A percentile compares a stretch with the other conserved stretches of the same genome.
These are phyloP conservation scores for Aspergillus unguis DNA, from an alignment of 2,329 filamentous ascomycete genomes.

Conservation along the genomic window DNA sequence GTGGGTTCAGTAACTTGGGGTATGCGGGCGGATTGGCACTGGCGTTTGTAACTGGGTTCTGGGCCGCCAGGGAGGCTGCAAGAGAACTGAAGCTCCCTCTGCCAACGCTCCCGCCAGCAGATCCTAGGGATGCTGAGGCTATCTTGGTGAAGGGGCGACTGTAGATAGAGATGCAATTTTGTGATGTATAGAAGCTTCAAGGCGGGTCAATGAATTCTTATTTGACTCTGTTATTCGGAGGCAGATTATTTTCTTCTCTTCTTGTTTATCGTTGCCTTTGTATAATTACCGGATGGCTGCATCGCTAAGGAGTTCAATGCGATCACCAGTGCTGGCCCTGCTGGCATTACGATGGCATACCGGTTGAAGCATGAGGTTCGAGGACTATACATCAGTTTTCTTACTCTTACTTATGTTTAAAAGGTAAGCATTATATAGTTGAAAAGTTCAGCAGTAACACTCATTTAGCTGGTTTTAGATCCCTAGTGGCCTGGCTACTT, in stretches of 20 bases:
- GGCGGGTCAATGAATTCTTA: not conserved
- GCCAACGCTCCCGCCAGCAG: conserved; percentile 20
- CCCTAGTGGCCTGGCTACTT: too few species aligned
- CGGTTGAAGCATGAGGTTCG: not conserved
- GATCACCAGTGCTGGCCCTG: conserved; percentile 4
- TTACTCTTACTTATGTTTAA: not conserved
- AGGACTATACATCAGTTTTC: not conserved
- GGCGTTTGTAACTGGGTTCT: conserved; percentile 28
- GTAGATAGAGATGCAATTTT: not conserved
- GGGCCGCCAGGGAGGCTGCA: conserved; percentile 22
- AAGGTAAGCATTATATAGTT: not conserved
- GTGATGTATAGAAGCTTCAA: too few species aligned
- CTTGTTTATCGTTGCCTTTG: too few species aligned
- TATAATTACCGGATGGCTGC: not conserved
- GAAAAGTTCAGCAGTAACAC: not conserved
- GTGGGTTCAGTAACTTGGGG: conserved; percentile 25
- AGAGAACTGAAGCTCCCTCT: conserved; percentile 17
- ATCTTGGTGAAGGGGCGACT: not conserved
- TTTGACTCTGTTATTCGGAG: too few species aligned
- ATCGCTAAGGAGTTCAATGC: not conserved
- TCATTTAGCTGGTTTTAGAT: too few species aligned
- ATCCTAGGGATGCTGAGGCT: conserved; percentile 9
- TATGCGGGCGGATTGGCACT: conserved; percentile 28
- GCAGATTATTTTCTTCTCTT: too few species aligned
- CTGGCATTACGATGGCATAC: not conserved